phyloP scores from a whole-genome alignment of 2,329 filamentous ascomycete genomes.

The Hortaea sp. region DNA sequence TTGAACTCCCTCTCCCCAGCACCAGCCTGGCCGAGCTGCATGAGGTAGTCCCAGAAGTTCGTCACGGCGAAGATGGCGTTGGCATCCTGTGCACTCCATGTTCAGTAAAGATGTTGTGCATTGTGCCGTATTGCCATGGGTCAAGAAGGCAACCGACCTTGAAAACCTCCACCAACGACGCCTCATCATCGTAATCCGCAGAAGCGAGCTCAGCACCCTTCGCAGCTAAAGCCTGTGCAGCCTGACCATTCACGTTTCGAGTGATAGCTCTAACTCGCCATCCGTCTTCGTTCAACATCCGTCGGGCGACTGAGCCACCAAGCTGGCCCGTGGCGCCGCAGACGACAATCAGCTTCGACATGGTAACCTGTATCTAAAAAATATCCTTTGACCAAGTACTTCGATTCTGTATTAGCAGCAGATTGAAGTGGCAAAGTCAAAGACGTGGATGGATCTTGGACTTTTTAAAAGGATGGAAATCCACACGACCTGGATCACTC shows the following conservation, averaged over 20 bases:
- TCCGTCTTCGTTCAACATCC: slow-evolving; percentile 2
- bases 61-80: slow-evolving; percentile 2
- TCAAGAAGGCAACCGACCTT: neutral
- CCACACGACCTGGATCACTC: too few species aligned
- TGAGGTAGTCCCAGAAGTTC: slow-evolving; percentile 4
- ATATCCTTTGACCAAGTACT: too few species aligned
- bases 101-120: neutral
- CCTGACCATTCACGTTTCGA: neutral
- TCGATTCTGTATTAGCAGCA: too few species aligned
- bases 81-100: neutral
- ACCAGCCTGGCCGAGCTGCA: slow-evolving; percentile 3
- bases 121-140: too few species aligned
- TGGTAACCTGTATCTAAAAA: neutral
- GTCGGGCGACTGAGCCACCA: slow-evolving; percentile 1
- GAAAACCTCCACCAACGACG: slow-evolving; percentile 1
- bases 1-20: slow-evolving; percentile 7
- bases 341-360: slow-evolving; percentile 7
- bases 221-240: slow-evolving; percentile 1
- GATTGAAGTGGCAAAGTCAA: too few species aligned
- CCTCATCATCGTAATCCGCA: slow-evolving; percentile 2
- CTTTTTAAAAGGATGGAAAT: too few species aligned
- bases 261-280: slow-evolving; percentile 3
- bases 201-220: slow-evolving; percentile 1
- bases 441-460: too few species aligned
- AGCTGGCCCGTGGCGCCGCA: slow-evolving; percentile 1